These are phyloP conservation scores for Aspergillus neoniger DNA, from an alignment of 2,329 filamentous ascomycete species.

Conservation along the genomic window DNA sequence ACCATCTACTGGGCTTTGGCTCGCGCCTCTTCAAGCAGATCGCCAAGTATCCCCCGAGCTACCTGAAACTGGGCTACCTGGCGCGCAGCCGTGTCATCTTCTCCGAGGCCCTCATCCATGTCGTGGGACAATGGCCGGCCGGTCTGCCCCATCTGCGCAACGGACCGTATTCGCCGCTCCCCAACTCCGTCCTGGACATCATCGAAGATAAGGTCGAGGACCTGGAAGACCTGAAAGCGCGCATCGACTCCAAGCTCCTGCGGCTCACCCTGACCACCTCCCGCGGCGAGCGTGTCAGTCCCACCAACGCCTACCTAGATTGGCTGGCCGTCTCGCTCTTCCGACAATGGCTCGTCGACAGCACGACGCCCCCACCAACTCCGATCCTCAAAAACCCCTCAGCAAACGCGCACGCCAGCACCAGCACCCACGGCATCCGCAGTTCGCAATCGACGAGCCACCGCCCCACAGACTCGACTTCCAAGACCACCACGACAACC, in stretches of 20 bases:
- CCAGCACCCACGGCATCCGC: constrained; percentile 13
- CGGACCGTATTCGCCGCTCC: constrained; percentile 58
- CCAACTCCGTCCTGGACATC: constrained; percentile 76
- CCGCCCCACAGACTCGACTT: constrained; percentile 12
- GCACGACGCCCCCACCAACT: constrained; percentile 71
- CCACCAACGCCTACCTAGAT: constrained; percentile 77
- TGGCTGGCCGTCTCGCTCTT: constrained; percentile 88
- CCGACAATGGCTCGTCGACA: constrained; percentile 89
- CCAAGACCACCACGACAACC: constrained; percentile 15
- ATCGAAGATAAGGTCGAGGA: constrained; percentile 96
- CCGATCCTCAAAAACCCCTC: constrained; percentile 47
- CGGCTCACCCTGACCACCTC: constrained; percentile 76
- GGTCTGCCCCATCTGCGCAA: constrained; percentile 74
- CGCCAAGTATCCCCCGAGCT: constrained; percentile 90
- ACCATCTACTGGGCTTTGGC: constrained; percentile 90
- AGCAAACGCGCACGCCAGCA: constrained; percentile 13
- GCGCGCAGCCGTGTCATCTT: constrained; percentile 82
- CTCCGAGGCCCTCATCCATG: constrained; percentile 85
- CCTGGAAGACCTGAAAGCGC: constrained; percentile 76
- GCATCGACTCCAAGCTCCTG: constrained; percentile 80
- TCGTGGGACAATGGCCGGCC: constrained; percentile 89
- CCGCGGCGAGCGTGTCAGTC: constrained; percentile 78
- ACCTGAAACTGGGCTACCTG: constrained; percentile 85
- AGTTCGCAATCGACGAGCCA: constrained; percentile 15
- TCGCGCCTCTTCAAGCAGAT: constrained; percentile 93